Evolutionary conservation across 73 alveolate genomes (phyloP).

Genomic region (Paramecium sexaurelia): DNA sequence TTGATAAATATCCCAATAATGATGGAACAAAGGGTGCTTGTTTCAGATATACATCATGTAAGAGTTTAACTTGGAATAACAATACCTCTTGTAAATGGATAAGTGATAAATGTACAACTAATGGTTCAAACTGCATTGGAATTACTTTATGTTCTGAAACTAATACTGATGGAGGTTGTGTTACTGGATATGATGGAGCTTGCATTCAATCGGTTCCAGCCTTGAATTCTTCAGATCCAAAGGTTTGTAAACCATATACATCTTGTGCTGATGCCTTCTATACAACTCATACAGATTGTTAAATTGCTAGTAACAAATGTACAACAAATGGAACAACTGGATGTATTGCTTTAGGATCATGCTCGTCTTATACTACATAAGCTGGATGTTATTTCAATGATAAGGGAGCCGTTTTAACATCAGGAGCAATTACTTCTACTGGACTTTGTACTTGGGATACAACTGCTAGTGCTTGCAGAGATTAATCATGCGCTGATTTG

Average conservation of each 20-base stretch:
- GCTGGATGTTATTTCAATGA: not conserved
- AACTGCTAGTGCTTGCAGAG: not conserved
- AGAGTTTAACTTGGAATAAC: not conserved
- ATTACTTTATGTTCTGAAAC: not conserved
- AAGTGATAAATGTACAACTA: not conserved
- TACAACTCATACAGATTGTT: not conserved
- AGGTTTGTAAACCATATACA: not conserved
- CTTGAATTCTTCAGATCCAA: not conserved
- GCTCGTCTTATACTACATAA: not conserved
- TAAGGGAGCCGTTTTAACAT: not conserved
- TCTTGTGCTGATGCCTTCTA: not conserved
- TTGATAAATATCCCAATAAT: not conserved
- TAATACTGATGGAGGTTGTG: not conserved
- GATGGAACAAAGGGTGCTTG: slow-evolving; percentile 2
- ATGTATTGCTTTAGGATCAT: not conserved
- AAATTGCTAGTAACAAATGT: not conserved
- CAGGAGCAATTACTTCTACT: slow-evolving; percentile 9
- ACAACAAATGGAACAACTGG: slow-evolving; percentile 42
- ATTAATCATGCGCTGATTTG: slow-evolving; percentile 5
- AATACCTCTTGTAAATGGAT: not conserved
- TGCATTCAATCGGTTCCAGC: not conserved
- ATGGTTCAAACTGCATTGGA: not conserved
- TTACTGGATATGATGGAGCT: not conserved
- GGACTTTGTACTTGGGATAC: not conserved
- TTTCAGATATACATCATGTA: not conserved